Conservation (phyloP, 1,139 yeast species). For the Yamadazyma mexicana region DNA sequence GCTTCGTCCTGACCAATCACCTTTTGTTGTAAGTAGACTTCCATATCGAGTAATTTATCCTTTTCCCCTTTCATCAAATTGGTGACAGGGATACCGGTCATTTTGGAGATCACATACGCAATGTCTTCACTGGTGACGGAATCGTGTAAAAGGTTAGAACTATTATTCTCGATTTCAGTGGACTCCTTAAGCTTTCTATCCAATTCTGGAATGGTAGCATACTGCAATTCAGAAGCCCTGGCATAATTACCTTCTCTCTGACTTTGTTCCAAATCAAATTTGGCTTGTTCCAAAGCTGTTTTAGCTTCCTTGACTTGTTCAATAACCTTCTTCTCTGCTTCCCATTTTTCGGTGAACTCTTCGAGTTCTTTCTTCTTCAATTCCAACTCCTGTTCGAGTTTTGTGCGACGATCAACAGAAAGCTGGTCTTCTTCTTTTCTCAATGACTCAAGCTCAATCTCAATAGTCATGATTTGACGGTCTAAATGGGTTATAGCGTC, state of each 20-base stretch:
- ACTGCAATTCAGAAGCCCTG: slow-evolving; percentile 85
- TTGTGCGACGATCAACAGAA: slow-evolving; percentile 69
- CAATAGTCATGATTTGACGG: slow-evolving; percentile 87
- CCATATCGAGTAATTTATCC: slow-evolving; percentile 88
- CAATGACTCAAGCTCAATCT: slow-evolving; percentile 89
- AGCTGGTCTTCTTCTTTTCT: slow-evolving; percentile 88
- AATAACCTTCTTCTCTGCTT: slow-evolving; percentile 70
- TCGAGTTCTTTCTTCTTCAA: slow-evolving; percentile 62
- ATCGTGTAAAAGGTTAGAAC: slow-evolving; percentile 65
- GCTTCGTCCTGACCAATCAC: slow-evolving; percentile 98
- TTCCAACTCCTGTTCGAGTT: slow-evolving; percentile 64
- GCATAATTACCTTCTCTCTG: slow-evolving; percentile 87
- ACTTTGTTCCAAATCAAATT: slow-evolving; percentile 75
- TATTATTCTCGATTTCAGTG: slow-evolving; percentile 41
- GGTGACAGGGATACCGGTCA: slow-evolving; percentile 96
- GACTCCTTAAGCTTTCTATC: slow-evolving; percentile 54
- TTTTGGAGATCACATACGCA: slow-evolving; percentile 84
- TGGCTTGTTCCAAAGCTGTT: slow-evolving; percentile 79
- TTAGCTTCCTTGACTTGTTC: slow-evolving; percentile 78
- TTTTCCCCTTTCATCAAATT: slow-evolving; percentile 92
- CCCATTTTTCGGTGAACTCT: slow-evolving; percentile 83
- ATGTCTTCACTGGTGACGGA: slow-evolving; percentile 94
- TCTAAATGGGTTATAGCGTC: slow-evolving; percentile 90
- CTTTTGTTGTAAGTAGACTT: slow-evolving; percentile 65
- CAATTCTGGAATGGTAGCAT: slow-evolving; percentile 78